Base-by-base conservation (phyloP, 208 protist species). In the Trypanosoma conorhini region DNA sequence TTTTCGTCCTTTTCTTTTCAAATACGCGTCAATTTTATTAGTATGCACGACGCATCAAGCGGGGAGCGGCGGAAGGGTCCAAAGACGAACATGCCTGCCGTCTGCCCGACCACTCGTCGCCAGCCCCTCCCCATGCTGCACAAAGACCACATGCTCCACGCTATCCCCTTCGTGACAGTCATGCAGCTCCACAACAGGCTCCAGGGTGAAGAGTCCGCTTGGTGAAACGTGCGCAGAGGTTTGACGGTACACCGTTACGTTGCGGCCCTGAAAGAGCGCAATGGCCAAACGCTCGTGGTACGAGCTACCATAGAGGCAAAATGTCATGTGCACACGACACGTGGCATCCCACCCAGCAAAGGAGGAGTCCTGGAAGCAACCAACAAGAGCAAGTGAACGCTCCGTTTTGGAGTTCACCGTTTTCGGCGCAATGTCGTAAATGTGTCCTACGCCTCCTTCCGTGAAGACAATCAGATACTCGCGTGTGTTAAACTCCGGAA, bases 401-500 rank as follows among this genome's bases (percentile, higher is more conserved):
- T 71, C 66, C 3, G 26, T 62, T 56, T 71, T 71, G 19, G 70
- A 77, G 62, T 73, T 75, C 61, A 86, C 72, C 54, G 65, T 72
- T 57, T 83, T 67, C 28, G 77, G 71, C 19, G 69, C 62, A 65
- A 88, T 50, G 54, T 88, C 77, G 74, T 90, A 89, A 26, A 94
- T 74, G 26, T 38, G 76, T 19, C 85, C 70, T 17, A 65, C 30
- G 52, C 88, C 88, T 65, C 83, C 82, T 65, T 94, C 88, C 17
- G 74, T 66, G 50, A 94, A 82, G 46, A 82, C 70, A 38, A 94
- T 79, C 28, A 87, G 57, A 75, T 89, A 86, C 65, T 76, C 74
- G 48, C 79, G 77, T 17, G 85, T 94, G 77, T 89, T 90, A 73
- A 89, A 89, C n/a, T 73, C 66, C 0, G 88, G 88, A 30, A 68